Evolutionary conservation across 2,329 filamentous ascomycete genomes (phyloP), one percentile per base, ranked within the genome.

Genomic region (Scedosporium dehoogii): DNA sequence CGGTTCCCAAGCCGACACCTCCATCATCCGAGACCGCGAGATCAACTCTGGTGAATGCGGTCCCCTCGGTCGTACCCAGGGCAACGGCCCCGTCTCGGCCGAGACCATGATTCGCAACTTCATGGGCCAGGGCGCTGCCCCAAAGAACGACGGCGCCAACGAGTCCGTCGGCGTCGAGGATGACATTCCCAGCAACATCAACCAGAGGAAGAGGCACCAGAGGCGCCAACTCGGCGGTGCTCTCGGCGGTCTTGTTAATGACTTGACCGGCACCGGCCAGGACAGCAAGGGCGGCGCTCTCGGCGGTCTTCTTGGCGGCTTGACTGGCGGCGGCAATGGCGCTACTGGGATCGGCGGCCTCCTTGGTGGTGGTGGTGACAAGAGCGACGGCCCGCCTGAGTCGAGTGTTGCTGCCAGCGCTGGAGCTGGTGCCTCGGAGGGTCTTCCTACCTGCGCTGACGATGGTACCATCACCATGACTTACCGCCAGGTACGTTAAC

Each of bases 1-100:
- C 70, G 86, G 86, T 63, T 81, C 85, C n/a, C 81, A 89, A 71
- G 83, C 81, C 64, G 86, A 89, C 70, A 89, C 86, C n/a, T 79
- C 85, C 72, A 87, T 89, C 76, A 87, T 89, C 73, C 83, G 85
- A 44, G 73, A 81, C 64, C 73, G 76, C 12, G 86, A 88, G 73
- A 78, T 89, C 63, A 74, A 75, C 46, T 79, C 75, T 58, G 76
- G 74, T 68, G 77, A 79, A 67, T 71, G 68, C 44, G 84, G 82
- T 42, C 79, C 86, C 60, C 80, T 89, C n/a, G 86, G 86, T 67
- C 82, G 84, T 66, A 89, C 85, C 60, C 73, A 83, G 69, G 82
- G 78, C 64, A 81, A 79, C 61, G 85, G 85, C 16, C 78, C 82
- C 63, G 79, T 88, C 65, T 77, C 85, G 64, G 80, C 86, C 29